These are phyloP conservation scores for Alternaria postmessia DNA, from an alignment of 2,329 filamentous ascomycete genomes.

Conservation along the genomic window DNA sequence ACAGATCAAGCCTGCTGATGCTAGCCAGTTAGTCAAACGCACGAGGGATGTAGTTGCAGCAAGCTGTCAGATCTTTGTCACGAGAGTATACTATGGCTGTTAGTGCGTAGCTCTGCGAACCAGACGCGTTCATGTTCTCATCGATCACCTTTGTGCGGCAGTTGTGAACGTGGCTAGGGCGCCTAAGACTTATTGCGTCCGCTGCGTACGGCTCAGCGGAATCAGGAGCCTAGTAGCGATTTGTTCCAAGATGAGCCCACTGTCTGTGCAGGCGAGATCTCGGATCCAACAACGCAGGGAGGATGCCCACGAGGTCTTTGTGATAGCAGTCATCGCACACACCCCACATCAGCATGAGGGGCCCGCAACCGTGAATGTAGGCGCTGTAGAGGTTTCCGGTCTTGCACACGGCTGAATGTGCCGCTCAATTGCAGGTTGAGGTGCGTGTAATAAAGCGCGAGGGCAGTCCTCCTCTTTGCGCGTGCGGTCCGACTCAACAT, in stretches of 20 bases:
- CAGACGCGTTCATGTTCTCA: neutral
- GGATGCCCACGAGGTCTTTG: slow-evolving; percentile 5
- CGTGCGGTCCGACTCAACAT: slow-evolving; percentile 2
- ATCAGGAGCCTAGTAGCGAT: slow-evolving; percentile 3
- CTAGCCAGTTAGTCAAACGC: slow-evolving; percentile 3
- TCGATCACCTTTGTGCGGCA: neutral
- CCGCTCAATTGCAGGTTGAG: slow-evolving; percentile 7
- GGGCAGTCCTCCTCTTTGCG: neutral
- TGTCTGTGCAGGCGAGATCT: slow-evolving; percentile 3
- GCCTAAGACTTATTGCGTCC: neutral
- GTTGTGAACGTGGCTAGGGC: slow-evolving; percentile 5
- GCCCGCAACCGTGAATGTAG: slow-evolving; percentile 7
- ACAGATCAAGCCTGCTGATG: slow-evolving; percentile 6
- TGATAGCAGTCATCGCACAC: slow-evolving; percentile 3
- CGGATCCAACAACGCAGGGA: slow-evolving; percentile 15
- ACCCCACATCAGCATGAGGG: slow-evolving; percentile 15
- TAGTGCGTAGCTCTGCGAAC: slow-evolving; percentile 4
- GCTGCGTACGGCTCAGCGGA: slow-evolving; percentile 7
- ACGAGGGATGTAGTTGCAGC: slow-evolving; percentile 9
- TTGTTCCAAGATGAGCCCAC: slow-evolving; percentile 10
- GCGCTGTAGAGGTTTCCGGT: slow-evolving; percentile 5
- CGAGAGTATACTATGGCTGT: neutral
- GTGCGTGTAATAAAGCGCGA: neutral
- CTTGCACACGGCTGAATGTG: slow-evolving; percentile 2
- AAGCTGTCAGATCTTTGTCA: slow-evolving; percentile 4